phyloP scores from a whole-genome alignment of 2,329 filamentous ascomycete species.

The Pestalotiopsis sp. region DNA sequence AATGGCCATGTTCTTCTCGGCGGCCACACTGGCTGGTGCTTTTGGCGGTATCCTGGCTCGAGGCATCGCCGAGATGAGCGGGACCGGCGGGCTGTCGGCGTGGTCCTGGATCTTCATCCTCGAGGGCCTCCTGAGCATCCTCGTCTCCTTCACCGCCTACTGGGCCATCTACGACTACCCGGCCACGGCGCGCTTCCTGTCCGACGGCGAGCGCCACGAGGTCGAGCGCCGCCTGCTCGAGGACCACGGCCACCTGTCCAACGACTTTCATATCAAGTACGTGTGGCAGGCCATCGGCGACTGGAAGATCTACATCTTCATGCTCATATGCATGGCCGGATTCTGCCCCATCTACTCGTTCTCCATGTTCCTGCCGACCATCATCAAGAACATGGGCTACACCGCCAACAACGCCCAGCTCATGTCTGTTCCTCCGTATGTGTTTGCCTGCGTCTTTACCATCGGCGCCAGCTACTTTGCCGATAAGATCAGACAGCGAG shows the following conservation, averaged over 20 bases:
- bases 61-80: conserved; percentile 52
- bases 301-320: conserved; percentile 58
- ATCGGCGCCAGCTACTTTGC: conserved; percentile 48
- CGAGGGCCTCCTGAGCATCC: conserved; percentile 55
- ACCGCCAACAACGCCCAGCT: conserved; percentile 60
- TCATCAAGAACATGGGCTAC: conserved; percentile 56
- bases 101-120: conserved; percentile 85
- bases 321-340: conserved; percentile 65
- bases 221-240: conserved; percentile 46
- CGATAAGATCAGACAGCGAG: conserved; percentile 30
- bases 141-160: conserved; percentile 51
- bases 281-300: conserved; percentile 60
- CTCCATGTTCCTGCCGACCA: conserved; percentile 64
- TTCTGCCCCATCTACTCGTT: conserved; percentile 63
- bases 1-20: conserved; percentile 39
- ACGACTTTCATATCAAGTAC: conserved; percentile 61
- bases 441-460: conserved; percentile 57
- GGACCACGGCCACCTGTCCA: conserved; percentile 51
- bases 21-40: conserved; percentile 50
- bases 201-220: conserved; percentile 42
- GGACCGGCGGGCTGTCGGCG: conserved; percentile 37
- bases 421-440: conserved; percentile 65
- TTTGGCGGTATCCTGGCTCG: conserved; percentile 50
- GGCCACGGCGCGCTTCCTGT: conserved; percentile 51
- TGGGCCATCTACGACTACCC: conserved; percentile 65